Base-by-base conservation (phyloP, 2,329 filamentous ascomycete genomes). In the Rhynchosporium agropyri region DNA sequence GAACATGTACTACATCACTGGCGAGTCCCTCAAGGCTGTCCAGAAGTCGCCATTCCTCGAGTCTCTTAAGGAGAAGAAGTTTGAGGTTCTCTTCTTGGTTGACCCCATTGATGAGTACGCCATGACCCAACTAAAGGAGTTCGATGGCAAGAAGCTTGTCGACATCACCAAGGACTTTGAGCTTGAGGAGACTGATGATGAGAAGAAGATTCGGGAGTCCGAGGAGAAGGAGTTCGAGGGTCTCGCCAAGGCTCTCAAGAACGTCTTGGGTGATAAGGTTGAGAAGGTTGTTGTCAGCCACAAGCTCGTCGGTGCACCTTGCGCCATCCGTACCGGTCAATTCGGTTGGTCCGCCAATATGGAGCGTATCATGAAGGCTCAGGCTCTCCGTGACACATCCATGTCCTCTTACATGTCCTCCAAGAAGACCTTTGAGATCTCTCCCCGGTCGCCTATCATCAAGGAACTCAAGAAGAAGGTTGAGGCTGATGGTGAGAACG, bases 281-380 rank as follows among this genome's bases (percentile, higher is more conserved):
- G 95, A 99, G 91, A 99, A 99, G 90, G 95, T 99, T 46, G 93
- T 99, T 69, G 94, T 99, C 78, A 94, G 89, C 72, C 91, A 98
- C 90, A 98, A 98, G 89, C 89, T 99, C 65, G 87, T 90, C 73
- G 90, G 90, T 77, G 87, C 95, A 70, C 95, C 95, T 76, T 98
- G 95, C 81, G 95, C 95, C 78, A 98, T 99, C 86, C 94, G 95
- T 80, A 99, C 95, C 73, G 95, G 95, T 76, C 95, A 98, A 83
- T 99, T 99, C 80, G 95, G 95, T 82, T 99, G 95, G 95, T 98
- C 94, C 63, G 95, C 95, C 78, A 99, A 99, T 88, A 99, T 99
- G 95, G 95, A 99, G 88, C 95, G 95, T 85, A 99, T 99, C 89
- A 99, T 99, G 95, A 99, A 99, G 90, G 95, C 95, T 33, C 95